phyloP scores from a whole-genome alignment of 108 stramenopile species.

The Nitzschia sp. region DNA sequence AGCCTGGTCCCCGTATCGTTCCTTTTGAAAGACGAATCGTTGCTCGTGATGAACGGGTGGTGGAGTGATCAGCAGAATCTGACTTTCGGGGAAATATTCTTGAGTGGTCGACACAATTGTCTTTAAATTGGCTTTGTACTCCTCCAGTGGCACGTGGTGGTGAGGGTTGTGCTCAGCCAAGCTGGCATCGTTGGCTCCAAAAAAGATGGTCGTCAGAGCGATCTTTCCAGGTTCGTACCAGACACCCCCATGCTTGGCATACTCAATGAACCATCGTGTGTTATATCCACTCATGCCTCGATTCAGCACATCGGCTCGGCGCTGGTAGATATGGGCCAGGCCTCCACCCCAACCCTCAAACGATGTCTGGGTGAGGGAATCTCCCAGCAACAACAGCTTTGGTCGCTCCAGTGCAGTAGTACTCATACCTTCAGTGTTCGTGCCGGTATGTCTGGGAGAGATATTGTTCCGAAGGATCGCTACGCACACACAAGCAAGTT shows the following conservation, averaged over 20 bases:
- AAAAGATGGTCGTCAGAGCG: conserved; percentile 52
- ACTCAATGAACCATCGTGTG: conserved; percentile 53
- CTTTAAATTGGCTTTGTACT: conserved; percentile 66
- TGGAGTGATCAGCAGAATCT: conserved; percentile 68
- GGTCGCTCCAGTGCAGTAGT: conserved; percentile 26
- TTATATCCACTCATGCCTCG: conserved; percentile 87
- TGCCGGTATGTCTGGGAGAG: too few species aligned
- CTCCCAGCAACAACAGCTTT: conserved; percentile 74
- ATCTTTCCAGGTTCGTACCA: conserved; percentile 38
- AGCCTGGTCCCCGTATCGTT: conserved; percentile 64
- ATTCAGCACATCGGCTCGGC: conserved; percentile 78
- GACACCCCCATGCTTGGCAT: conserved; percentile 26
- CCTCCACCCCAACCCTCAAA: conserved; percentile 71
- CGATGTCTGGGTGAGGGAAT: conserved; percentile 76
- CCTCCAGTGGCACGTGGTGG: conserved; percentile 68
- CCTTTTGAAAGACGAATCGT: conserved; percentile 53
- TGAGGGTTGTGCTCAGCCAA: conserved; percentile 45
- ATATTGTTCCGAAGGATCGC: too few species aligned
- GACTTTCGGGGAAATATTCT: conserved; percentile 26
- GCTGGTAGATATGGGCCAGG: conserved; percentile 70
- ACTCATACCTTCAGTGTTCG: too few species aligned
- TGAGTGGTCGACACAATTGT: conserved; percentile 45
- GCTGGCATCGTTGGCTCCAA: conserved; percentile 85
- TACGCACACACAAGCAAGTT: too few species aligned
- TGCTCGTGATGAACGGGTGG: conserved; percentile 72